These are phyloP conservation scores for Starmerella riodocensis DNA, from an alignment of 805 yeast genomes.

Conservation along the genomic window DNA sequence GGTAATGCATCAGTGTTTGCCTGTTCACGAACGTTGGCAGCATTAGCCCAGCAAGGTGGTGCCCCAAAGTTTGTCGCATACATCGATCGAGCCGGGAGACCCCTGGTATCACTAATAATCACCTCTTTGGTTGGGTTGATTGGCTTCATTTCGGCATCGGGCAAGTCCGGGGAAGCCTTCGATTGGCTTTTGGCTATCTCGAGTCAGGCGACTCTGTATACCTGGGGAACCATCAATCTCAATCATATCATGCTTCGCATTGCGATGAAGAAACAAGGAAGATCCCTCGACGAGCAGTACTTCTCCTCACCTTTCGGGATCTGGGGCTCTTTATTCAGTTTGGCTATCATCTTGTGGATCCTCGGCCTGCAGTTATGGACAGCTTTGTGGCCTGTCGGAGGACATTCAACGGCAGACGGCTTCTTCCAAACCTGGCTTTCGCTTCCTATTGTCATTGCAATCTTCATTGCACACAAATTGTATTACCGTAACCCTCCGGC, in stretches of 20 bases:
- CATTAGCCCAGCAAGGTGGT: conserved; percentile 51
- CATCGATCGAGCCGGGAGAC: conserved; percentile 65
- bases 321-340: conserved; percentile 53
- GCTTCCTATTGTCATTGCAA: conserved; percentile 29
- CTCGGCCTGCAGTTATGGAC: conserved; percentile 69
- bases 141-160: conserved; percentile 45
- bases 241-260: conserved; percentile 40
- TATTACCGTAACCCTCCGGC: conserved; percentile 15
- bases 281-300: conserved; percentile 51
- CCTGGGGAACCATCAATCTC: conserved; percentile 49
- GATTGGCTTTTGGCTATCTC: conserved; percentile 52
- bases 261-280: conserved; percentile 50
- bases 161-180: conserved; percentile 42
- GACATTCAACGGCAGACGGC: conserved; percentile 25
- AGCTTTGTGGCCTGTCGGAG: conserved; percentile 55
- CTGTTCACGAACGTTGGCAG: conserved; percentile 55
- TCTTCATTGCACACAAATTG: conserved; percentile 41
- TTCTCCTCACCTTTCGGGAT: conserved; percentile 57
- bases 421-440: conserved; percentile 49
- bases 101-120: conserved; percentile 42
- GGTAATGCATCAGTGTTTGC: conserved; percentile 65
- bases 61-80: conserved; percentile 47
- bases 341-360: conserved; percentile 44
- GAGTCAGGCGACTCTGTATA: conserved; percentile 49
- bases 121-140: conserved; percentile 43